These are phyloP conservation scores for Coix lacrymajobi DNA, from an alignment of 176 grass and related monocot genomes.

Conservation along the genomic window DNA sequence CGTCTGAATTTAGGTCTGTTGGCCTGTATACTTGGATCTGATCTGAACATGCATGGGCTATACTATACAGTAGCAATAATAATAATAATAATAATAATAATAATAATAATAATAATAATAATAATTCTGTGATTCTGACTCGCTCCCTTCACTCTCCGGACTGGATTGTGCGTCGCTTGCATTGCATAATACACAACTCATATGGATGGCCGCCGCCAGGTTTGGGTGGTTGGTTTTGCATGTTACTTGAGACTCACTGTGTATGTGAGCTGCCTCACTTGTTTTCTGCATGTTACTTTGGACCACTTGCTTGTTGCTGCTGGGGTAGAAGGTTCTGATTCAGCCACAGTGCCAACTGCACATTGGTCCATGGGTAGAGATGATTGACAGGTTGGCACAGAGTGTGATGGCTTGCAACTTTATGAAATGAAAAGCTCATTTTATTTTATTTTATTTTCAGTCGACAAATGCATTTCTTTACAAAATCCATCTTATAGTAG, in stretches of 20 bases:
- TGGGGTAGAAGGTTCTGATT: slow-evolving; percentile 23
- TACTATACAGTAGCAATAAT: background rate
- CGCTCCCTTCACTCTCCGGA: background rate
- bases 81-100: too few relatives aligned
- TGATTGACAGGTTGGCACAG: background rate
- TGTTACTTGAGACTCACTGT: background rate
- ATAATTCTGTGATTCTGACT: background rate
- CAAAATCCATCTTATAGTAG: background rate
- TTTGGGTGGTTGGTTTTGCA: background rate
- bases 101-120: too few relatives aligned
- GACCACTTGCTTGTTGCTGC: background rate
- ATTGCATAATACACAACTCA: background rate
- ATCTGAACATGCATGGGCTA: background rate
- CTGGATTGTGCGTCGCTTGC: background rate
- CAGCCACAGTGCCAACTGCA: background rate
- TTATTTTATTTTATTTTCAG: background rate
- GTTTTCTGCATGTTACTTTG: slow-evolving; percentile 17
- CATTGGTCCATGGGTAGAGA: background rate
- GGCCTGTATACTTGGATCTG: background rate
- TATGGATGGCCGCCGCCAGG: background rate
- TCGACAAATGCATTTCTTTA: background rate
- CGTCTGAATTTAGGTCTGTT: slow-evolving; percentile 8
- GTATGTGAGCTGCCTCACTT: background rate
- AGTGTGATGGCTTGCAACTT: background rate
- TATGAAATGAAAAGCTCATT: background rate